Conservation (phyloP, 352 stramenopile genomes). For the Pythium aphanidermatum region DNA sequence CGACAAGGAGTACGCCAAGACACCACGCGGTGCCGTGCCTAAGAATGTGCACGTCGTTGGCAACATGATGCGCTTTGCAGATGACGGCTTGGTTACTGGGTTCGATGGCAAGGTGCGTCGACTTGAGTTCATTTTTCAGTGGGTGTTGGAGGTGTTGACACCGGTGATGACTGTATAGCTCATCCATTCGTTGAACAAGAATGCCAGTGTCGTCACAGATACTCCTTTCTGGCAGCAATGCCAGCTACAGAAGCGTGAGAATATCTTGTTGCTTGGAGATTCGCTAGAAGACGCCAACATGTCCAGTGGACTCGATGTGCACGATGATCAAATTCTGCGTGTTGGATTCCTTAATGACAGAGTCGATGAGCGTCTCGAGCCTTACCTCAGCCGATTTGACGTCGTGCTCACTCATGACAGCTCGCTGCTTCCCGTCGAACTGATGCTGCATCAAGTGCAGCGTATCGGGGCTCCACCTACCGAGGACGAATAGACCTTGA, state of each 20-base stretch:
- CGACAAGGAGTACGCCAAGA: slow-evolving; percentile 50
- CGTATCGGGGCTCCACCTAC: too few relatives aligned
- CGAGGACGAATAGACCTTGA: too few relatives aligned
- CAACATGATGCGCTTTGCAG: slow-evolving; percentile 79
- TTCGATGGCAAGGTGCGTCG: slow-evolving; percentile 45
- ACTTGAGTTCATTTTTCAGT: not conserved
- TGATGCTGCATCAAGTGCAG: slow-evolving; percentile 55
- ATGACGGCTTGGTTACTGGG: slow-evolving; percentile 27
- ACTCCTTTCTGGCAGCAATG: slow-evolving; percentile 74
- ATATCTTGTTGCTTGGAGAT: slow-evolving; percentile 73
- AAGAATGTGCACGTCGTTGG: slow-evolving; percentile 74
- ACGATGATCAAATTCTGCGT: slow-evolving; percentile 59
- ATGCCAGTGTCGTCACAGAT: slow-evolving; percentile 49
- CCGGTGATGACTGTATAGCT: slow-evolving; percentile 25
- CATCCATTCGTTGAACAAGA: slow-evolving; percentile 82
- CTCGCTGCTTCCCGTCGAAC: slow-evolving; percentile 48
- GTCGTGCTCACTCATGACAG: slow-evolving; percentile 78
- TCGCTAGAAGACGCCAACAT: slow-evolving; percentile 67
- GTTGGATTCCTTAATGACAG: slow-evolving; percentile 67
- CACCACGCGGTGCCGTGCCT: slow-evolving; percentile 17
- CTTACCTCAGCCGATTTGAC: slow-evolving; percentile 58
- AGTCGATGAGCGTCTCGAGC: slow-evolving; percentile 44
- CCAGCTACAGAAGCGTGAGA: slow-evolving; percentile 54
- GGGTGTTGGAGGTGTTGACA: not conserved
- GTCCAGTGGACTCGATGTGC: slow-evolving; percentile 47